Conservation (phyloP, 768 basidiomycete genomes). For the Phylloporus arenicola region DNA sequence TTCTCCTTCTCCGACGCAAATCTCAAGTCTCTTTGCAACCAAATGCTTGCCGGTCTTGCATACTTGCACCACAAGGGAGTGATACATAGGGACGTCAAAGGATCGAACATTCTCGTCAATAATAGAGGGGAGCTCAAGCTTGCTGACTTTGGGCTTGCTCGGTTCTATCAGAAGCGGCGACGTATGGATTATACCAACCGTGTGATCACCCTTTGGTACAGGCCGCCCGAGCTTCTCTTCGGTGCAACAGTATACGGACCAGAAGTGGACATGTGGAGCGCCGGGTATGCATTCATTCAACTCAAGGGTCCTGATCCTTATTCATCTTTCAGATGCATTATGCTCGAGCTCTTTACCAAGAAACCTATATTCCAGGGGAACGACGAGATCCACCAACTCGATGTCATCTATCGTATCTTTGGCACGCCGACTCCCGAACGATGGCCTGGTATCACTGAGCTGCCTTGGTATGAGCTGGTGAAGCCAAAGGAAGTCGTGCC, state of each 20-base stretch:
- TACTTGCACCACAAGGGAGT: conserved; percentile 96
- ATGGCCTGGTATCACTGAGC: conserved; percentile 76
- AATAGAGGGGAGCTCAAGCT: conserved; percentile 91
- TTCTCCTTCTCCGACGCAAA: conserved; percentile 82
- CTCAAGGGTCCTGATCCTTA: background rate
- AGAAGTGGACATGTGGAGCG: conserved; percentile 99
- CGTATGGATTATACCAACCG: conserved; percentile 97
- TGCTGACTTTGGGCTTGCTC: conserved; percentile 94
- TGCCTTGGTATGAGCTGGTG: conserved; percentile 99
- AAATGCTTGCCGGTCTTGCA: conserved; percentile 92
- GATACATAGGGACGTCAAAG: conserved; percentile 98
- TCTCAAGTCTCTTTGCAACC: conserved; percentile 90
- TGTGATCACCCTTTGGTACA: conserved; percentile 98
- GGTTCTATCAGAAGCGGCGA: conserved; percentile 90
- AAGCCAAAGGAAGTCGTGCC: conserved; percentile 74
- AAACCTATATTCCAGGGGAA: conserved; percentile 97
- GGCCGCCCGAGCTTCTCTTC: conserved; percentile 90
- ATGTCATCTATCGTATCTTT: conserved; percentile 84
- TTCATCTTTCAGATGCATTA: conserved; percentile 71
- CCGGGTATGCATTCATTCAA: conserved; percentile 55
- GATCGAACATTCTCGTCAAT: conserved; percentile 94
- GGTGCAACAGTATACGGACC: conserved; percentile 96
- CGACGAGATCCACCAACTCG: conserved; percentile 96
- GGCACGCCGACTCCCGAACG: conserved; percentile 80
- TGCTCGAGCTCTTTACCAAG: conserved; percentile 94